Conservation (phyloP, 139 green algal genomes). For the Auxenochlorella pyrenoidosa region DNA sequence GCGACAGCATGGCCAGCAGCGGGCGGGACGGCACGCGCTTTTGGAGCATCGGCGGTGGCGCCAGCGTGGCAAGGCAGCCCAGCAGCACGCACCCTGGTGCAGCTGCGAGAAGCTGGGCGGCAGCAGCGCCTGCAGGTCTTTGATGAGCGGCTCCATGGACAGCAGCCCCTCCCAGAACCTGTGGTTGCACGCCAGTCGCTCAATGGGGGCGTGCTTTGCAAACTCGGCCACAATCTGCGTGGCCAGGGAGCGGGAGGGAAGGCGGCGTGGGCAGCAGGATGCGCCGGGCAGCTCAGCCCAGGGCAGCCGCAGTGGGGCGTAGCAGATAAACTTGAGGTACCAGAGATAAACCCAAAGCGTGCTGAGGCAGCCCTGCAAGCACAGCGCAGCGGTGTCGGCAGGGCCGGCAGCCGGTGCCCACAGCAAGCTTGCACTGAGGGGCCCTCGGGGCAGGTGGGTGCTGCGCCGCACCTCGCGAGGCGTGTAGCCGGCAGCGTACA, state of each 20-base stretch:
- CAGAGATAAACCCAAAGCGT: no score
- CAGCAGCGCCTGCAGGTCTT: conserved; percentile 74
- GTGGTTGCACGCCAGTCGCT: conserved; percentile 62
- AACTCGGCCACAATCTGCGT: conserved; percentile 72
- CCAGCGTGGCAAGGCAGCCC: no score
- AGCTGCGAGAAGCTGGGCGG: conserved; percentile 87
- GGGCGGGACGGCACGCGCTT: no score
- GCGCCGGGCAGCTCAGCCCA: neutral
- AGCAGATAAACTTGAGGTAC: no score
- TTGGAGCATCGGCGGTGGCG: no score
- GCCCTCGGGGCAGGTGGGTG: neutral
- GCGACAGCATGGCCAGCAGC: neutral
- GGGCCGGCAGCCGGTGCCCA: no score
- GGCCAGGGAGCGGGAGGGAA: neutral
- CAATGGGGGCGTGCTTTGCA: conserved; percentile 70
- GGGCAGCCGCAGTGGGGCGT: no score
- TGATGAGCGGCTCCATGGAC: conserved; percentile 74
- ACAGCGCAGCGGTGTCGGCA: no score
- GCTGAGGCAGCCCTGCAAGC: no score
- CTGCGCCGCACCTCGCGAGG: conserved; percentile 61
- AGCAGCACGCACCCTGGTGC: conserved; percentile 26
- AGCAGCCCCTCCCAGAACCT: conserved; percentile 83
- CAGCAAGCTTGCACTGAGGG: no score
- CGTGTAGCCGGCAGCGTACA: conserved; percentile 83
- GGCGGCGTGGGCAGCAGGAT: neutral